phyloP scores from a whole-genome alignment of 352 stramenopile genomes.

The Phytophthora citrophthora region DNA sequence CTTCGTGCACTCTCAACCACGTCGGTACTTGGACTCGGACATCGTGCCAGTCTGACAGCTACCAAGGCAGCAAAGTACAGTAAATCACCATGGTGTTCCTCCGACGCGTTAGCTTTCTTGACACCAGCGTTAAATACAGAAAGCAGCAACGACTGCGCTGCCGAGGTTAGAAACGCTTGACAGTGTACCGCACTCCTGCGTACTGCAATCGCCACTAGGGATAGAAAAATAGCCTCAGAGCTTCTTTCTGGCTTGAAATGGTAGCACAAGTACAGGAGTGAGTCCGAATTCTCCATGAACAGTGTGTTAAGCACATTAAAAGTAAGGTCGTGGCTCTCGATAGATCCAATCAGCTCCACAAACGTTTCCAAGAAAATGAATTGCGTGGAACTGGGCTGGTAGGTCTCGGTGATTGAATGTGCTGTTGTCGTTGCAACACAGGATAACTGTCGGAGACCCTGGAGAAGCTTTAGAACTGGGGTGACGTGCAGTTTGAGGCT shows the following conservation, averaged over 20 bases:
- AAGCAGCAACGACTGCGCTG: conserved; percentile 5
- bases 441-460: conserved; percentile 10
- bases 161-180: conserved; percentile 12
- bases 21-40: neutral
- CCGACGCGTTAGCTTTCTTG: conserved; percentile 8
- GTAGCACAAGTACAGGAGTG: conserved; percentile 21
- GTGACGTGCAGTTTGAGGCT: conserved; percentile 11
- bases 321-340: conserved; percentile 14
- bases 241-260: conserved; percentile 14
- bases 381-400: neutral
- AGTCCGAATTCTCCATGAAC: conserved; percentile 25
- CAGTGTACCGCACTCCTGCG: conserved; percentile 16
- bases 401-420: neutral
- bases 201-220: conserved; percentile 17
- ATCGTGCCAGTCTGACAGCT: conserved; percentile 8
- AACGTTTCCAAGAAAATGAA: conserved; percentile 22
- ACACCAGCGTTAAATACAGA: conserved; percentile 26
- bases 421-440: neutral
- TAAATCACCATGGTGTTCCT: neutral
- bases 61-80: conserved; percentile 17
- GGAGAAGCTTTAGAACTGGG: conserved; percentile 9
- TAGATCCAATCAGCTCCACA: conserved; percentile 14
- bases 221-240: conserved; percentile 20
- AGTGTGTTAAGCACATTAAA: conserved; percentile 19
- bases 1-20: neutral